Percentiles rank a stretch among this genome's conserved stretches.
phyloP scores from a whole-genome alignment of 306 rosid genomes.

The Cyamopsis tetragonoloba region DNA sequence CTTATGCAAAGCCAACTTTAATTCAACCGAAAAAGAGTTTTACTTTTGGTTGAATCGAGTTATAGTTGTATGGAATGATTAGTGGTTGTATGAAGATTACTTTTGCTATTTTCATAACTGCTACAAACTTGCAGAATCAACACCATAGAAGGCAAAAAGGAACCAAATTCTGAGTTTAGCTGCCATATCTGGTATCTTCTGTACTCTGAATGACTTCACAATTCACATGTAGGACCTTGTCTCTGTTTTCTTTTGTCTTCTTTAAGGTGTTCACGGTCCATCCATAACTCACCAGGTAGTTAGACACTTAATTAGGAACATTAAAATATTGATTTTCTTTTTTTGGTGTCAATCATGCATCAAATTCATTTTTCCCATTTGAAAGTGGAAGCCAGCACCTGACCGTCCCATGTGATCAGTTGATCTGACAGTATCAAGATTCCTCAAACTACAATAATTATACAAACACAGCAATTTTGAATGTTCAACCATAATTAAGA shows the following conservation, averaged over 20 bases:
- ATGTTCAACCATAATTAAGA: background rate
- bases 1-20: no score
- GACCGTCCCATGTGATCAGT: slow-evolving; percentile 18
- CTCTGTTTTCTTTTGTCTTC: background rate
- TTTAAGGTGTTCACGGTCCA: background rate
- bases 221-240: background rate
- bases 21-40: no score
- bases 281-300: background rate
- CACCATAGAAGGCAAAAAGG: background rate
- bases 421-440: slow-evolving; percentile 7
- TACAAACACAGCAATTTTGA: background rate
- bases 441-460: background rate
- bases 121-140: background rate
- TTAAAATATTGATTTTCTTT: background rate
- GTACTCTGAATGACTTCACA: background rate
- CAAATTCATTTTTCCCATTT: background rate
- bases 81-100: no score
- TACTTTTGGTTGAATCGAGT: no score
- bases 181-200: slow-evolving; percentile 9
- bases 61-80: no score
- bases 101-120: no score
- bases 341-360: background rate
- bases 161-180: background rate
- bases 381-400: slow-evolving; percentile 3
- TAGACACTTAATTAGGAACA: background rate